Evolutionary conservation across 768 basidiomycete species (phyloP), one percentile per base, ranked within the genome.

Genomic region (Daedaleopsis nitida): DNA sequence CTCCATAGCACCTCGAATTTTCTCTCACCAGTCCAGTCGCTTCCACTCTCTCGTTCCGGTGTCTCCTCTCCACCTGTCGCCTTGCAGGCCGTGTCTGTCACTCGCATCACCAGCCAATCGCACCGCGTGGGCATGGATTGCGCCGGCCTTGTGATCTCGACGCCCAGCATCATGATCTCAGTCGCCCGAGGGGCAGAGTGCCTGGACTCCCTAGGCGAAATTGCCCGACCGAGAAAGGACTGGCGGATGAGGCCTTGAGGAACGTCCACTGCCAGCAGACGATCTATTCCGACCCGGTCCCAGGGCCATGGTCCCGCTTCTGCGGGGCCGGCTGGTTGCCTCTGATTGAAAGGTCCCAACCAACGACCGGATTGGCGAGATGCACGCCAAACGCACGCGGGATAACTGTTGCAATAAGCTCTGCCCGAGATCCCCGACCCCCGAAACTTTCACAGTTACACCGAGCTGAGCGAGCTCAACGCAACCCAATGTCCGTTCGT

Each of bases 101-200:
- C 27, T 32, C 27, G n/a, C 27, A 32, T 37, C 42, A 44, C 39
- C 32, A 50, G 37, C 59, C 53, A 60, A 60, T 60, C 38, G 54
- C 54, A n/a, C 50, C 45, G 53, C 39, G 53, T 23, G 58, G 10
- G 32, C 58, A 42, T 47, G 19, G 32, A 37, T 49, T 35, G 47
- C 55, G 27, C 55, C 19, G 24, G 32, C 21, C 35, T 21, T 8
- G 43, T 60, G 59, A 60, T 60, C 53, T 43, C 54, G 59, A 50
- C 59, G 24, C 38, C 17, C n/a, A n/a, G 3, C 47, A 59, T 59
- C 53, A 60, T 60, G 59, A 60, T 60, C 53, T 44, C 35, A 48
- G 50, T 50, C n/a, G 23, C 50, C 19, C 39, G 34, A 48, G 14
- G 5, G 43, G 43, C 54, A 24, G 13, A 21, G 57, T 57, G 39